A percentile compares a stretch with the other conserved stretches of the same genome.
These are phyloP conservation scores for Chaetomiaceae sp. DNA, from an alignment of 2,329 filamentous ascomycete species.

Conservation along the genomic window DNA sequence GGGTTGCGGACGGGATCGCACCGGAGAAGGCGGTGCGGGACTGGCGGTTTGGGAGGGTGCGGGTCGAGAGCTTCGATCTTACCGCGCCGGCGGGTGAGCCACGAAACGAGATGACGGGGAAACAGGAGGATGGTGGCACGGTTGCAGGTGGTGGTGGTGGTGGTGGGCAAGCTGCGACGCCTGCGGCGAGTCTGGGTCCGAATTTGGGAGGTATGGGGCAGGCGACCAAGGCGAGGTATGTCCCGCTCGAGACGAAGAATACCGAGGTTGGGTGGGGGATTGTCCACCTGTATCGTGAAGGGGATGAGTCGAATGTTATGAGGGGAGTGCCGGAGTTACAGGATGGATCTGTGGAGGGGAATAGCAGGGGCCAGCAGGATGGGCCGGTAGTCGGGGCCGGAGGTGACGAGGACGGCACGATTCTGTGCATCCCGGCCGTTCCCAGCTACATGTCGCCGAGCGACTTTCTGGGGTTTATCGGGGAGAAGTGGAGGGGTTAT, in stretches of 20 bases:
- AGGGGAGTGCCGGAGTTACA: not conserved
- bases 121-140: conserved; percentile 34
- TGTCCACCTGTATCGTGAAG: conserved; percentile 88
- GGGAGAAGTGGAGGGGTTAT: conserved; percentile 77
- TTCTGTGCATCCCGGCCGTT: conserved; percentile 88
- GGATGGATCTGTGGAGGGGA: conserved; percentile 22
- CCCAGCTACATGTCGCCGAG: conserved; percentile 89
- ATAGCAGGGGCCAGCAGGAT: conserved; percentile 20
- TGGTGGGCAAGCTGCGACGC: conserved; percentile 24
- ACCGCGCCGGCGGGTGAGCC: no score
- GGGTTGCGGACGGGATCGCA: conserved; percentile 41
- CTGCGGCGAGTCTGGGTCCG: conserved; percentile 44
- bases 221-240: conserved; percentile 76
- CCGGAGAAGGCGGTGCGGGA: conserved; percentile 55
- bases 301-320: conserved; percentile 54
- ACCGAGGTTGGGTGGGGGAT: conserved; percentile 87
- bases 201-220: conserved; percentile 58
- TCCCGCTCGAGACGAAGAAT: conserved; percentile 64
- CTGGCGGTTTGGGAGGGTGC: conserved; percentile 77
- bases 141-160: conserved; percentile 17
- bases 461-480: conserved; percentile 87
- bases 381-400: no score
- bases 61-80: conserved; percentile 78
- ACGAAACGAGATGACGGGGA: conserved; percentile 18
- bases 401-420: conserved; percentile 53